phyloP scores from a whole-genome alignment of 148 eudicot genomes.

The Chenopodium album region DNA sequence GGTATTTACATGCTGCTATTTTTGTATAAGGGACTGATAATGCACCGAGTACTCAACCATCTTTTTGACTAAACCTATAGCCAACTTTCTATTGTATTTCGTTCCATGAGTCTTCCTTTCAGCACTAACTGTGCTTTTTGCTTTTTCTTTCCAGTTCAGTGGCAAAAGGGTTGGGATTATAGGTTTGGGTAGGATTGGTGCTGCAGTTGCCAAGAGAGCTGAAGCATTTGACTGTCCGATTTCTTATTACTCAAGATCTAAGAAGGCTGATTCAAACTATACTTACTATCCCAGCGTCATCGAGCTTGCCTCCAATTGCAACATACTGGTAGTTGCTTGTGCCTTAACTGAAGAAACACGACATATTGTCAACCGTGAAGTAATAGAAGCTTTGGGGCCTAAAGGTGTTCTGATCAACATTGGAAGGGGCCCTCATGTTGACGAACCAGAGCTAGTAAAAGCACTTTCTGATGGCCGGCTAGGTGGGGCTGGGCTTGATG shows the following conservation, averaged over 20 bases:
- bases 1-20: background rate
- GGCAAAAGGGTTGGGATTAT: conserved; percentile 91
- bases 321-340: conserved; percentile 76
- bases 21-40: background rate
- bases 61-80: background rate
- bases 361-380: conserved; percentile 74
- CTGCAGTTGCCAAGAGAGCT: conserved; percentile 76
- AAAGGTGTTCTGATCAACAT: conserved; percentile 81
- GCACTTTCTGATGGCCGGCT: conserved; percentile 82
- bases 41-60: background rate
- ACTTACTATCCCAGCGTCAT: conserved; percentile 54
- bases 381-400: conserved; percentile 70
- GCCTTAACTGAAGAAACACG: conserved; percentile 67
- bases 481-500: conserved; percentile 88
- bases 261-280: conserved; percentile 54
- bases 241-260: conserved; percentile 72
- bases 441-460: conserved; percentile 69
- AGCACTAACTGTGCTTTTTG: background rate
- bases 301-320: conserved; percentile 68
- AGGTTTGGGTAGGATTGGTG: conserved; percentile 80
- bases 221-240: conserved; percentile 84
- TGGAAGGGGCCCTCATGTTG: conserved; percentile 83
- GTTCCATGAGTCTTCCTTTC: background rate
- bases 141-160: conserved; percentile 49
- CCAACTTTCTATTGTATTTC: background rate